These are phyloP conservation scores for Diaporthe sp. DNA, from an alignment of 2,329 filamentous ascomycete species.

Conservation along the genomic window DNA sequence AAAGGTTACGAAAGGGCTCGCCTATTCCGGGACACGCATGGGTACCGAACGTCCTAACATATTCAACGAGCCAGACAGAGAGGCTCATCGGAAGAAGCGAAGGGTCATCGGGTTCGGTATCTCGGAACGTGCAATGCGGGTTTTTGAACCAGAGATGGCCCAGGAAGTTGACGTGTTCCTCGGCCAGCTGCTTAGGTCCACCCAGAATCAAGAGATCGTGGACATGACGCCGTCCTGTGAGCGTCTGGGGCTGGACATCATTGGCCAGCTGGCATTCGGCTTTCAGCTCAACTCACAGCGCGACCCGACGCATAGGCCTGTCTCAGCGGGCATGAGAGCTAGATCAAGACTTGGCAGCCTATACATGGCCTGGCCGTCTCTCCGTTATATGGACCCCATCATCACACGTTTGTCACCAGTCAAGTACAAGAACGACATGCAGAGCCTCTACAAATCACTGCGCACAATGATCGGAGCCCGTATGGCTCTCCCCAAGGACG, in stretches of 20 bases:
- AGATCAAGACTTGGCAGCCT: neutral
- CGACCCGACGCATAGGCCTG: slow-evolving; percentile 15
- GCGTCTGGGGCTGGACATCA: slow-evolving; percentile 40
- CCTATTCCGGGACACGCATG: neutral
- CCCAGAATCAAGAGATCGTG: neutral
- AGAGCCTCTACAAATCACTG: slow-evolving; percentile 7
- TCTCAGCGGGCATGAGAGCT: slow-evolving; percentile 2
- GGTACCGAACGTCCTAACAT: neutral
- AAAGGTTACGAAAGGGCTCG: slow-evolving; percentile 19
- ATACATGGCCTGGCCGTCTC: slow-evolving; percentile 31
- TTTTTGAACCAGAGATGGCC: neutral
- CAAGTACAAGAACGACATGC: neutral
- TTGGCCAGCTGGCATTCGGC: slow-evolving; percentile 43
- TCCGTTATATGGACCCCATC: neutral
- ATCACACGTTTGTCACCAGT: neutral
- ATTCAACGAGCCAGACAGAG: slow-evolving; percentile 1
- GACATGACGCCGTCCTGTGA: slow-evolving; percentile 9
- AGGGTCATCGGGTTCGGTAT: neutral
- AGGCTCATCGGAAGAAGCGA: neutral
- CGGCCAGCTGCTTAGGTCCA: neutral
- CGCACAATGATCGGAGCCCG: neutral
- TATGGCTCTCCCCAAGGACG: slow-evolving; percentile 7
- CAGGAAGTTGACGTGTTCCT: neutral
- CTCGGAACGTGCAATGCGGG: slow-evolving; percentile 17
- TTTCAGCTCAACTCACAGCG: slow-evolving; percentile 43